Percentiles rank a stretch among this genome's conserved stretches.
Evolutionary conservation across 768 basidiomycete genomes (phyloP).

Genomic region (Leccinum broughii): DNA sequence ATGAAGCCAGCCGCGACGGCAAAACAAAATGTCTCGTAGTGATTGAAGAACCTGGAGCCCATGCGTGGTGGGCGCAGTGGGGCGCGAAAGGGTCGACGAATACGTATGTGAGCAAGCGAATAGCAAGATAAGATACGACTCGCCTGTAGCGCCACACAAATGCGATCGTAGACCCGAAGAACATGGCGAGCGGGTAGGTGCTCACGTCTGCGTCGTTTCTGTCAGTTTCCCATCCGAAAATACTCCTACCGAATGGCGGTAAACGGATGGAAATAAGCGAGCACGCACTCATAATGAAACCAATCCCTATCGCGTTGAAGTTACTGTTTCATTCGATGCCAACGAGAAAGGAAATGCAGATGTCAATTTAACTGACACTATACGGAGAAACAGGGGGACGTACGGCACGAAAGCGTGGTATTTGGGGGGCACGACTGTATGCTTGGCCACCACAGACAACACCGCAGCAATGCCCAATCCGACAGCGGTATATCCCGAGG

Average conservation of each 20-base stretch:
- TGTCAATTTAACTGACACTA: not conserved
- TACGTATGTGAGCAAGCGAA: not conserved
- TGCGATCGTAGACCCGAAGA: conserved; percentile 26
- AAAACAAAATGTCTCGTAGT: conserved; percentile 31
- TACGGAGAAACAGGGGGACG: not conserved
- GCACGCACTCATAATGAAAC: not conserved
- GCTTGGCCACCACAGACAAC: conserved; percentile 45
- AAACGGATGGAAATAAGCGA: not conserved
- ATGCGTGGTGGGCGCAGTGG: not conserved
- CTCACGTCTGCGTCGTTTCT: conserved; percentile 14
- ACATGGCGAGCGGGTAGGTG: conserved; percentile 28
- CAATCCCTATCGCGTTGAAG: conserved; percentile 30
- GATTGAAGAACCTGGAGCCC: conserved; percentile 8
- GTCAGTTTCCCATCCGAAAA: not conserved
- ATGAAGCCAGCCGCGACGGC: conserved; percentile 42
- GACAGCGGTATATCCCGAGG: conserved; percentile 60
- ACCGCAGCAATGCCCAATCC: conserved; percentile 48
- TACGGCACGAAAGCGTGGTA: conserved; percentile 26
- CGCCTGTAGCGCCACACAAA: conserved; percentile 19
- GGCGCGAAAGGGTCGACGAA: not conserved
- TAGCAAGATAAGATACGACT: not conserved
- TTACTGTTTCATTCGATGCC: conserved; percentile 12
- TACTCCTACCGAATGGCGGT: not conserved
- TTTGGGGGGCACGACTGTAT: conserved; percentile 24
- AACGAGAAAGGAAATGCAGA: not conserved